Conservation (phyloP, 495 filamentous ascomycete species). For the Sordaria brevicollis region DNA sequence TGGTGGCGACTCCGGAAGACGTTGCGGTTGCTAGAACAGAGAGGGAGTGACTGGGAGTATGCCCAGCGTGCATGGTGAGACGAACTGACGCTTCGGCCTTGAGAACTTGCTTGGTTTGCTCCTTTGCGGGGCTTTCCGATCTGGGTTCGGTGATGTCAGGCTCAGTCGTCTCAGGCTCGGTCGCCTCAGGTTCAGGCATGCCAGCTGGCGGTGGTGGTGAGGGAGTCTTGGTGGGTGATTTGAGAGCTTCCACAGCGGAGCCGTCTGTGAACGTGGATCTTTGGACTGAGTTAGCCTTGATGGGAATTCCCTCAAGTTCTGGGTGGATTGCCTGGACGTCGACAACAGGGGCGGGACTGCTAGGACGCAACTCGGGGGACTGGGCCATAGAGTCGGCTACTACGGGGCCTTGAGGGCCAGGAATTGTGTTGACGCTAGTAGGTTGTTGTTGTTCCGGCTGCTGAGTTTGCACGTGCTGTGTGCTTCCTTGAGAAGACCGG, state of each 20-base stretch:
- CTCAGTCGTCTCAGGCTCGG: not conserved
- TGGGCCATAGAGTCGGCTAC: constrained; percentile 7
- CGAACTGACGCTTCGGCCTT: constrained; percentile 28
- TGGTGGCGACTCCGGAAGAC: constrained; percentile 23
- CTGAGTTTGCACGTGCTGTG: not conserved
- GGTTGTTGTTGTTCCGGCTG: not conserved
- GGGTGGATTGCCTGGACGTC: constrained; percentile 36
- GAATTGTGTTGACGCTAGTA: not conserved
- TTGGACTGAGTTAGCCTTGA: constrained; percentile 29
- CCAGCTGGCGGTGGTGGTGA: constrained; percentile 9
- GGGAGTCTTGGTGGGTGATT: constrained; percentile 12
- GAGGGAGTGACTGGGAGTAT: constrained; percentile 38
- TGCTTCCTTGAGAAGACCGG: constrained; percentile 15
- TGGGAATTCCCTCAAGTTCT: constrained; percentile 33
- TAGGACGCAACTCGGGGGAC: constrained; percentile 7
- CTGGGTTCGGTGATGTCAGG: constrained; percentile 4
- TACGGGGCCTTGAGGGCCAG: not conserved
- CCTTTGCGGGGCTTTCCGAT: constrained; percentile 11
- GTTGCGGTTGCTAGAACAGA: constrained; percentile 28
- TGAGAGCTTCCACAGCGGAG: constrained; percentile 11
- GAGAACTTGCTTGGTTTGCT: constrained; percentile 30
- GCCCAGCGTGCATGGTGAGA: constrained; percentile 40
- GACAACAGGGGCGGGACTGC: constrained; percentile 23
- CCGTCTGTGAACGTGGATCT: constrained; percentile 32
- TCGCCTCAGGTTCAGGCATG: not conserved